Conservation (phyloP, 2,329 filamentous ascomycete species). For the Saccharata proteae region DNA sequence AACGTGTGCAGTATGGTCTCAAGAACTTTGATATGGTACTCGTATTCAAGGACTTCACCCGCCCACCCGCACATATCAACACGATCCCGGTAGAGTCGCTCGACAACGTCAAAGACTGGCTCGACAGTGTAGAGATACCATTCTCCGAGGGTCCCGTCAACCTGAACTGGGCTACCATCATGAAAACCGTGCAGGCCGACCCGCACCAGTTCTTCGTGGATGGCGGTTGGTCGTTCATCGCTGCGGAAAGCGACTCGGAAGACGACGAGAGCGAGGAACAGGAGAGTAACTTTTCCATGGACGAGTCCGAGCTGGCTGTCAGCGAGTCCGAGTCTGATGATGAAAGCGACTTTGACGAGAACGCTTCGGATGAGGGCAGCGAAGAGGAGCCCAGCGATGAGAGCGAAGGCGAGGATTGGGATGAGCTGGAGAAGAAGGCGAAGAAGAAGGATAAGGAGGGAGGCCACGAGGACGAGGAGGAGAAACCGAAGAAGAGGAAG, state of each 20-base stretch:
- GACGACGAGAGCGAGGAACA: constrained; percentile 71
- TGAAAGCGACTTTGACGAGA: constrained; percentile 86
- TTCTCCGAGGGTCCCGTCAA: constrained; percentile 92
- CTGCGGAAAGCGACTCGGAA: constrained; percentile 76
- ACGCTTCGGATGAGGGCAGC: constrained; percentile 69
- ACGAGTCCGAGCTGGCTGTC: constrained; percentile 63
- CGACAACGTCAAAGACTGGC: constrained; percentile 93
- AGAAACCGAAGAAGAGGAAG: constrained; percentile 63
- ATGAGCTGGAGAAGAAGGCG: constrained; percentile 83
- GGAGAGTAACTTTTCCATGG: constrained; percentile 85
- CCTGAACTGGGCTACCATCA: constrained; percentile 97
- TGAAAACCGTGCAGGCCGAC: constrained; percentile 95
- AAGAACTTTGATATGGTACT: constrained; percentile 99
- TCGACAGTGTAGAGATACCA: constrained; percentile 89
- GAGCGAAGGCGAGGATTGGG: constrained; percentile 75
- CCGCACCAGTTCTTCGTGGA: constrained; percentile 92
- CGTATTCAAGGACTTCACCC: constrained; percentile 92
- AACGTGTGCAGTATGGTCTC: constrained; percentile 88
- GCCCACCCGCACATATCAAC: constrained; percentile 88
- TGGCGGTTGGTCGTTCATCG: constrained; percentile 89
- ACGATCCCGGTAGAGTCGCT: constrained; percentile 93
- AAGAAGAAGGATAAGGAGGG: constrained; percentile 49
- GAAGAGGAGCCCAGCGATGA: constrained; percentile 44
- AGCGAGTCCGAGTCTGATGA: constrained; percentile 73
- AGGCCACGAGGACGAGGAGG: constrained; percentile 42